Evolutionary conservation across 805 yeast species (phyloP), one percentile per base, ranked within the genome.

Genomic region (Yamadazyma laniorum): DNA sequence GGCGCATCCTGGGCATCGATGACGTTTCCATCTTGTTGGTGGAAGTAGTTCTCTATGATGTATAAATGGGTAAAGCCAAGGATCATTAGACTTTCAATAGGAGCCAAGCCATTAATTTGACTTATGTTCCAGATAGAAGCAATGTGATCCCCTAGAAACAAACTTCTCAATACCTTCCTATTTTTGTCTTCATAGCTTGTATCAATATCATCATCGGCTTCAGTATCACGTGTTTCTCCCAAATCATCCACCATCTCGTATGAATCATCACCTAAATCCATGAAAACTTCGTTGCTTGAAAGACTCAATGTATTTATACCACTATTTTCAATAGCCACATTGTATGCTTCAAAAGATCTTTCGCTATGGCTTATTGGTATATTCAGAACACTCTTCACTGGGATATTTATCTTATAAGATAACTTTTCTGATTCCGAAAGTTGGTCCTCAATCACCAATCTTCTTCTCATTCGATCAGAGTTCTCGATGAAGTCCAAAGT

Each of bases 61-160:
- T 87, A 89, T 6, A 85, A 48, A 50, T 82, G 80, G 4, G 69
- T 64, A 3, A 70, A 61, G 0, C 95, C 95, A 26, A 82, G 56
- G 18, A 88, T 83, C 56, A 88, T 61, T 26, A 88, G 68, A 12
- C 91, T 85, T 52, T 87, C 95, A 13, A 74, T 65, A 2, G 89
- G 79, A 21, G 80, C 85, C n/a, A 88, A 61, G 0, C 95, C 96
- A 40, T 82, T 63, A 15, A 89, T 76, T 34, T 80, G 78, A 38
- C 90, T 78, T 1, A 85, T 79, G 54, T 88, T 88, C 81, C 86
- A 81, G 13, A 88, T 61, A 11, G 77, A 76, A n/a, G 66, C 72
- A 17, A 89, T 85, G 32, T 72, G 72, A 55, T 88, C 96, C 12
- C 85, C 85, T 35, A 77, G 72, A 48, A 65, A 79, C 38, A 88